Conservation (phyloP, 2,329 filamentous ascomycete species). For the Cladosporium phlei region DNA sequence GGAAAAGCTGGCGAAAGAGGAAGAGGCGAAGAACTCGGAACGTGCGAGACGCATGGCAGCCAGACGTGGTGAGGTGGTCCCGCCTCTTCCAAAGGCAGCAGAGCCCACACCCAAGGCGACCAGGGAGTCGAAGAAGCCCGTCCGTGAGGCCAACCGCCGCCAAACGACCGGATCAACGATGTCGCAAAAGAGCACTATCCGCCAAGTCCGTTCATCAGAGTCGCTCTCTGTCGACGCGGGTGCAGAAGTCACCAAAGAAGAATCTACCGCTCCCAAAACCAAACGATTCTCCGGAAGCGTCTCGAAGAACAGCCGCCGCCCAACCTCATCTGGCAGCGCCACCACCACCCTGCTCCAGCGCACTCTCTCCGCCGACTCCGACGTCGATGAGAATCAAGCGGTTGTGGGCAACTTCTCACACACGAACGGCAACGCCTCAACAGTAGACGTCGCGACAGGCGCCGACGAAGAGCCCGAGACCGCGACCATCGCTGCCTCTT, state of each 20-base stretch:
- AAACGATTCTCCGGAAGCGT: constrained; percentile 16
- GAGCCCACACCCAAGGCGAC: background rate
- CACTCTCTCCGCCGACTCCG: constrained; percentile 4
- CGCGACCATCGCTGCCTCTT: constrained; percentile 4
- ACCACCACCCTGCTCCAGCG: constrained; percentile 14
- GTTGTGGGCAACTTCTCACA: background rate
- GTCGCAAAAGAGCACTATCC: constrained; percentile 9
- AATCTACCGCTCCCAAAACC: background rate
- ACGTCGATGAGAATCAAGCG: background rate
- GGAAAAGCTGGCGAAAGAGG: constrained; percentile 26
- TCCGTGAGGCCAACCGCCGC: constrained; percentile 1
- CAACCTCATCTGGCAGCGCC: constrained; percentile 11
- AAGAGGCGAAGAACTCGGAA: constrained; percentile 25
- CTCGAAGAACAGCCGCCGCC: background rate
- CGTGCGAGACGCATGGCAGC: constrained; percentile 27
- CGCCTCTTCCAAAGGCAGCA: constrained; percentile 1
- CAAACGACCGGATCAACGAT: background rate
- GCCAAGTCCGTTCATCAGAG: constrained; percentile 4
- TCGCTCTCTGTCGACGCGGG: background rate
- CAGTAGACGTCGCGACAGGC: background rate
- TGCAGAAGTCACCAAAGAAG: background rate
- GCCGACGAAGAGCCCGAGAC: constrained; percentile 7
- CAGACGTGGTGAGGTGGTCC: constrained; percentile 12
- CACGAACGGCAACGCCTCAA: background rate
- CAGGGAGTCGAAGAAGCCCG: constrained; percentile 15